These are phyloP conservation scores for Pilobolus umbonatus DNA, from an alignment of 192 early-diverging fungal species.

Conservation along the genomic window DNA sequence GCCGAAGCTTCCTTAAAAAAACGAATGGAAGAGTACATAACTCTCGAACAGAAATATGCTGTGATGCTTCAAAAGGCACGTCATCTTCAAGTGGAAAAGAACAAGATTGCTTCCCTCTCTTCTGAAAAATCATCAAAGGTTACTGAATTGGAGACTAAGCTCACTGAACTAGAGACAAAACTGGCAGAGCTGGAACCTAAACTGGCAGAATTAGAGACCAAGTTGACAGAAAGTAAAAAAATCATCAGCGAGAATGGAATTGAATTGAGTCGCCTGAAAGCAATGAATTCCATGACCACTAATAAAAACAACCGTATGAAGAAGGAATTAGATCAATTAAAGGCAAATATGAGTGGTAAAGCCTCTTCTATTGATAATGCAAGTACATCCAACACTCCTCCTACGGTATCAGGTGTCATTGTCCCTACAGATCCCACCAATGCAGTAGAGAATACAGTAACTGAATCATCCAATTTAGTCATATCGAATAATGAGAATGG, in stretches of 20 bases:
- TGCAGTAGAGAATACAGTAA: neutral
- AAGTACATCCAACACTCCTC: neutral
- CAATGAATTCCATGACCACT: neutral
- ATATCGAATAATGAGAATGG: neutral
- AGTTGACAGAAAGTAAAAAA: neutral
- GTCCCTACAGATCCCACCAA: neutral
- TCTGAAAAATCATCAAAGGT: too few species aligned
- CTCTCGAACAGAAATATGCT: neutral
- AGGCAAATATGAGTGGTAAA: neutral
- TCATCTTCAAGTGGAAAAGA: neutral
- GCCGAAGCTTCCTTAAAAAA: neutral
- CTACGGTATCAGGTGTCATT: neutral
- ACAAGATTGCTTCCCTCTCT: too few species aligned
- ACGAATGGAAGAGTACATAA: neutral
- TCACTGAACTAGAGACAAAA: neutral
- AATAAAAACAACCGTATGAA: neutral
- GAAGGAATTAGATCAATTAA: neutral
- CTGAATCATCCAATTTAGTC: neutral
- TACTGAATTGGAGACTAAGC: too few species aligned
- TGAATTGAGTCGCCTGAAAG: neutral
- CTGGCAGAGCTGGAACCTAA: neutral
- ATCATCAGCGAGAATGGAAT: neutral
- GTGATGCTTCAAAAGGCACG: neutral
- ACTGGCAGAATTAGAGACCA: neutral
- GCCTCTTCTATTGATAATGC: neutral